A percentile compares a stretch with the other conserved stretches of the same genome.
Evolutionary conservation across 192 early-diverging fungal genomes (phyloP).

Genomic region (Physocladia obscura): DNA sequence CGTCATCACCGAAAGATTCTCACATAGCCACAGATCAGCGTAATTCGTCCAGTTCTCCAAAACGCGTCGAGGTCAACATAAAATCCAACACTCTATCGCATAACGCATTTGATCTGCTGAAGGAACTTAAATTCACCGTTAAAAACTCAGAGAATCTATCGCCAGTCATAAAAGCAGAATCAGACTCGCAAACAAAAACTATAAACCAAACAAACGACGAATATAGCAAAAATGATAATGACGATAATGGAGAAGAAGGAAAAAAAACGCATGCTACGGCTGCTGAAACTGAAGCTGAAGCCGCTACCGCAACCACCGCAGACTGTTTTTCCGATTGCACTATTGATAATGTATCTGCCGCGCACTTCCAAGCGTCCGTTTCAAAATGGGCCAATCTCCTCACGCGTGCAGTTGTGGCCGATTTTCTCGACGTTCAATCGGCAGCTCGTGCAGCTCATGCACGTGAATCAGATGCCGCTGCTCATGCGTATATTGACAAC

Average conservation of each 20-base stretch:
- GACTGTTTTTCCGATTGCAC: too few relatives aligned
- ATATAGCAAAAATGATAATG: neutral
- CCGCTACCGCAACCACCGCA: too few relatives aligned
- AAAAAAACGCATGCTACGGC: neutral
- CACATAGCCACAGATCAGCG: too few relatives aligned
- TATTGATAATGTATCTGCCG: too few relatives aligned
- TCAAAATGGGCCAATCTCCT: neutral
- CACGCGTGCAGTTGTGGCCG: conserved; percentile 1
- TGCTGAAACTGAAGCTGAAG: too few relatives aligned
- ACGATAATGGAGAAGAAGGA: neutral
- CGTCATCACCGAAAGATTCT: too few relatives aligned
- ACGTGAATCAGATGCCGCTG: neutral
- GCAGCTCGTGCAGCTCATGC: neutral
- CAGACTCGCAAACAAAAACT: neutral
- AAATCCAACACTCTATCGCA: too few relatives aligned
- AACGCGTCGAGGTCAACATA: too few relatives aligned
- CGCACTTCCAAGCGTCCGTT: neutral
- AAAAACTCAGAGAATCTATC: too few relatives aligned
- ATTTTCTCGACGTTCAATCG: neutral
- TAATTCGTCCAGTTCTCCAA: too few relatives aligned
- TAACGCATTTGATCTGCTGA: too few relatives aligned
- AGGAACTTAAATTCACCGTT: too few relatives aligned
- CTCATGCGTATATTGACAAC: conserved; percentile 14
- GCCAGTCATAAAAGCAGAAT: neutral
- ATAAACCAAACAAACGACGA: neutral